Conservation (phyloP, 805 yeast genomes). For the Barnettozyma sp. region DNA sequence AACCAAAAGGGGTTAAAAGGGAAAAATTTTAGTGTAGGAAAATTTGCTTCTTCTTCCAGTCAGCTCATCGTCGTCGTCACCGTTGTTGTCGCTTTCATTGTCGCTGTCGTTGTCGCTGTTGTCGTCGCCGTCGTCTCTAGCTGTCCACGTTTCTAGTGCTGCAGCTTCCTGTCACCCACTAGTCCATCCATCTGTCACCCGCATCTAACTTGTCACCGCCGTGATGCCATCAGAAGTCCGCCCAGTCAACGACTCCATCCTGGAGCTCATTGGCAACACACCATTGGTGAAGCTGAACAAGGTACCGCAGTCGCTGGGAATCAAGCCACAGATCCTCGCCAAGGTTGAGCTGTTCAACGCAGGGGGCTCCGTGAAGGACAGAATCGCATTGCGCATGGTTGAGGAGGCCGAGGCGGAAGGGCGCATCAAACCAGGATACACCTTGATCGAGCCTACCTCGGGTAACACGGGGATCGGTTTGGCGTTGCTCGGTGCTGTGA, state of each 20-base stretch:
- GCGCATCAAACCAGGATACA: slow-evolving; percentile 74
- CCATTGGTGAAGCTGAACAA: slow-evolving; percentile 70
- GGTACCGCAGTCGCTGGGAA: slow-evolving; percentile 68
- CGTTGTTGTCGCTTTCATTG: too few relatives aligned
- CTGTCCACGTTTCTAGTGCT: too few relatives aligned
- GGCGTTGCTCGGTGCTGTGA: slow-evolving; percentile 81
- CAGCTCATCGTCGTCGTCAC: too few relatives aligned
- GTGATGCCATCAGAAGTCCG: slow-evolving; percentile 6
- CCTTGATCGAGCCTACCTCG: slow-evolving; percentile 83
- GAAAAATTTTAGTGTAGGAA: too few relatives aligned
- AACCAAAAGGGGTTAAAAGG: neutral
- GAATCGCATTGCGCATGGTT: slow-evolving; percentile 83
- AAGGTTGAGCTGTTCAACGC: slow-evolving; percentile 81
- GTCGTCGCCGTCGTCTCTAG: too few relatives aligned
- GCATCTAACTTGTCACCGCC: too few relatives aligned
- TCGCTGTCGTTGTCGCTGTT: too few relatives aligned
- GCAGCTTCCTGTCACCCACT: too few relatives aligned
- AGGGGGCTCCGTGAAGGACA: slow-evolving; percentile 86
- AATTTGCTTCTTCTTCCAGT: too few relatives aligned
- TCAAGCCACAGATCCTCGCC: slow-evolving; percentile 64
- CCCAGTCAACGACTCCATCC: slow-evolving; percentile 31
- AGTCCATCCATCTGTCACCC: too few relatives aligned
- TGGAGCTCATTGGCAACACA: slow-evolving; percentile 80
- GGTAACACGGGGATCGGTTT: slow-evolving; percentile 91
- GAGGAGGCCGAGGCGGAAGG: slow-evolving; percentile 78